phyloP scores from a whole-genome alignment of 2,329 filamentous ascomycete genomes.

The Eurotiales sp. region DNA sequence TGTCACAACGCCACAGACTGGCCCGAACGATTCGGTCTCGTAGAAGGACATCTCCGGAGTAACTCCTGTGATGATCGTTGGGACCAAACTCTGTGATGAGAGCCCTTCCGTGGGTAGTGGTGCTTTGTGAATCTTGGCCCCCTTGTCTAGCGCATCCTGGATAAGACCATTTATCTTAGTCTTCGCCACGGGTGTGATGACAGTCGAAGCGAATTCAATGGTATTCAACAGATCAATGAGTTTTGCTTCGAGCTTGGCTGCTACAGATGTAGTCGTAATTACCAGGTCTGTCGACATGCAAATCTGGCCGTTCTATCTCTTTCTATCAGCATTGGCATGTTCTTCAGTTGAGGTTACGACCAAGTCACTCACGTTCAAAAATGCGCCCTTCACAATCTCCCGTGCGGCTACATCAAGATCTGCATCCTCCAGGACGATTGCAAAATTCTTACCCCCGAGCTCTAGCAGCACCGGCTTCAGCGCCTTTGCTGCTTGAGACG shows the following conservation, averaged over 20 bases:
- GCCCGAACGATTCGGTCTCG: slow-evolving; percentile 64
- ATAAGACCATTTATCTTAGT: slow-evolving; percentile 37
- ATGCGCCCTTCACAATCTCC: slow-evolving; percentile 46
- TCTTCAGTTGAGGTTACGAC: slow-evolving; percentile 46
- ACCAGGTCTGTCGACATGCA: slow-evolving; percentile 64
- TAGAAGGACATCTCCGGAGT: slow-evolving; percentile 56
- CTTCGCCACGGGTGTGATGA: slow-evolving; percentile 44
- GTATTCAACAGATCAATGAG: slow-evolving; percentile 32
- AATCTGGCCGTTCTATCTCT: slow-evolving; percentile 65
- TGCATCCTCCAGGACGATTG: slow-evolving; percentile 45
- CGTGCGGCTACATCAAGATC: slow-evolving; percentile 43
- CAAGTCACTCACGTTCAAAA: slow-evolving; percentile 50
- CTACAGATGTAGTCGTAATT: slow-evolving; percentile 48
- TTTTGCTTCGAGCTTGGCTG: slow-evolving; percentile 50
- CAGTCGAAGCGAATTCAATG: slow-evolving; percentile 20
- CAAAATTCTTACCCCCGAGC: slow-evolving; percentile 47
- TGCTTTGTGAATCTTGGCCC: slow-evolving; percentile 20
- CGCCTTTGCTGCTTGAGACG: slow-evolving; percentile 31
- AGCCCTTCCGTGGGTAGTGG: background rate
- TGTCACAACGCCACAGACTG: slow-evolving; percentile 60
- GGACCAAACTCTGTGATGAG: slow-evolving; percentile 55
- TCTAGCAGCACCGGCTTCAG: slow-evolving; percentile 48
- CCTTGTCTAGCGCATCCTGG: slow-evolving; percentile 24
- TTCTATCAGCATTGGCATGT: no score
- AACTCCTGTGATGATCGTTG: slow-evolving; percentile 47